Evolutionary conservation across 805 yeast genomes (phyloP), one percentile per base, ranked within the genome.

Genomic region (Lipomyces yamadae): DNA sequence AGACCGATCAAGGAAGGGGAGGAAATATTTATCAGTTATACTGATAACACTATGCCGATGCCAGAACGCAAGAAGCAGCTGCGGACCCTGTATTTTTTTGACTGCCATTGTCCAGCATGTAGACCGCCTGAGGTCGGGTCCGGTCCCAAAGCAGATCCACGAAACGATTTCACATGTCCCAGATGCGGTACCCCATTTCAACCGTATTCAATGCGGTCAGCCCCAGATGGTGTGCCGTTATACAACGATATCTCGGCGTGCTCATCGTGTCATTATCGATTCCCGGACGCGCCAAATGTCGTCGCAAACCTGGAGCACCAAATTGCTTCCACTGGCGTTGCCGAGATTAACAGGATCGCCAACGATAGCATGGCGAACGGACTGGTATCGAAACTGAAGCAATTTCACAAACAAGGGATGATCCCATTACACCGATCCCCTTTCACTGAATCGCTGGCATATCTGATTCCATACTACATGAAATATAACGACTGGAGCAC

Each of bases 11-110:
- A n/a, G 32, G 34, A 45, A 10, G 62, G 61, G 55, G 72, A 69
- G 48, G 69, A 67, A 33, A 18, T 69, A 29, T 45, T 58, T 29
- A 65, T 69, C 11, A 62, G 70, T 11, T 69, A 69, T 60, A 65
- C 61, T 33, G 71, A 68, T 35, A 56, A 58, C 53, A 62, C 64
- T n/a, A 42, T 59, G 42, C 60, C 69, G 3, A 29, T 34, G 10
- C 58, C 58, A 3, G 18, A 52, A 3, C 60, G 71, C 15, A 53
- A 35, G 15, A 29, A 52, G 8, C 35, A 34, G 15, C 55, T 68
- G 7, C n/a, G 35, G 48, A 29, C 55, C n/a, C 61, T 59, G 30
- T 68, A 65, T 33, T 61, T 56, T 53, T 68, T 68, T 39, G 13
- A 32, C 18, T 68, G 71, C 56, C n/a, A 53, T 4, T 68, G 71